A percentile compares a stretch with the other conserved stretches of the same genome.
These are phyloP conservation scores for Lepiota subincarnata DNA, from an alignment of 768 basidiomycete genomes.

Conservation along the genomic window DNA sequence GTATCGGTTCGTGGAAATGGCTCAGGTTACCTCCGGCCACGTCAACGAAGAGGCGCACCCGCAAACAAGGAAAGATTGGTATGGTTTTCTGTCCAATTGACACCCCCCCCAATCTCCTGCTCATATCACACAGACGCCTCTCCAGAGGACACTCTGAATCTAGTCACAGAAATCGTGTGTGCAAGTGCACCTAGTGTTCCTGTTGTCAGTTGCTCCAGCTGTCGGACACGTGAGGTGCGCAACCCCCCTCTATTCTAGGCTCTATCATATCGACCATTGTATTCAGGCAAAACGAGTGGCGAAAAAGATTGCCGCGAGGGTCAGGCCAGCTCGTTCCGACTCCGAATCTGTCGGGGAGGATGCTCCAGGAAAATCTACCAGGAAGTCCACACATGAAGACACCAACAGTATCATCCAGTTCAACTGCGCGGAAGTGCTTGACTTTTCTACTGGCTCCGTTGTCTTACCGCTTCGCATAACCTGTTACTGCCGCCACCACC, in stretches of 20 bases:
- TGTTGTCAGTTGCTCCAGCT: slow-evolving; percentile 83
- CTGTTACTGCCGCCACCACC: slow-evolving; percentile 98
- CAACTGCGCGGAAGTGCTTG: slow-evolving; percentile 87
- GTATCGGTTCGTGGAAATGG: slow-evolving; percentile 90
- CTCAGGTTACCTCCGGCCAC: slow-evolving; percentile 76
- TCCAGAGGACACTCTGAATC: slow-evolving; percentile 64
- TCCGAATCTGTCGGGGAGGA: slow-evolving; percentile 62
- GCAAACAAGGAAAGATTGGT: slow-evolving; percentile 85
- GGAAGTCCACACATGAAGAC: slow-evolving; percentile 54
- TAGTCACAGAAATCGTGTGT: slow-evolving; percentile 73
- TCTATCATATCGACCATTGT: slow-evolving; percentile 4
- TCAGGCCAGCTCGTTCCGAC: slow-evolving; percentile 73
- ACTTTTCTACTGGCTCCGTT: slow-evolving; percentile 83
- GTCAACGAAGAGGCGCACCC: slow-evolving; percentile 77
- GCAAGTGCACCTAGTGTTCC: slow-evolving; percentile 73
- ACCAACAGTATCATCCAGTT: slow-evolving; percentile 89
- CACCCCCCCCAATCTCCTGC: slow-evolving; percentile 1
- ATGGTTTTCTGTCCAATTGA: slow-evolving; percentile 16
- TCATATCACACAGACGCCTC: slow-evolving; percentile 48
- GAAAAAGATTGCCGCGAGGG: slow-evolving; percentile 81
- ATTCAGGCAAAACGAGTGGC: slow-evolving; percentile 81
- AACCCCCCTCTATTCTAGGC: neutral
- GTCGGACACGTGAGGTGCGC: slow-evolving; percentile 79
- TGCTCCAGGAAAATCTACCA: slow-evolving; percentile 36
- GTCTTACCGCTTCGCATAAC: slow-evolving; percentile 93